Evolutionary conservation across 2,329 filamentous ascomycete species (phyloP).

Genomic region (Arthrocladium fulminans): DNA sequence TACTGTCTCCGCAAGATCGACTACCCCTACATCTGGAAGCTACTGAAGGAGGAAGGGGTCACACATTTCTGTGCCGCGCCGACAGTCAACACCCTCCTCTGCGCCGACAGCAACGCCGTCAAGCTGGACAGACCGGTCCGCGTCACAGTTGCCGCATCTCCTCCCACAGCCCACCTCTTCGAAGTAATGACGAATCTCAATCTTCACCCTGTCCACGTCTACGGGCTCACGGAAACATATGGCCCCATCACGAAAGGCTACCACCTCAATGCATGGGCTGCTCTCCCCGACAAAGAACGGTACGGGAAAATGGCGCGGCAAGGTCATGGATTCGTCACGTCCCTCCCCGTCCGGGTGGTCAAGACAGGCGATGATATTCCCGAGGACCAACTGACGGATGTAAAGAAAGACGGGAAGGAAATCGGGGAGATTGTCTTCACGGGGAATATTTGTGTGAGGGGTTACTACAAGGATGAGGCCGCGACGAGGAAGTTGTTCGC

Average conservation of each 20-base stretch:
- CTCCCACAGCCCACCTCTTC: constrained; percentile 82
- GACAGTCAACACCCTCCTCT: constrained; percentile 90
- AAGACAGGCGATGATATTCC: constrained; percentile 50
- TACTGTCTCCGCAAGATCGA: constrained; percentile 92
- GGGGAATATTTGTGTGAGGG: constrained; percentile 86
- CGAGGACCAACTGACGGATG: constrained; percentile 54
- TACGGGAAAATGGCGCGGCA: constrained; percentile 88
- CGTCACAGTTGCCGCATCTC: constrained; percentile 87
- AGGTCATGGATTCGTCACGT: constrained; percentile 82
- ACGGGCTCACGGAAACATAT: constrained; percentile 81
- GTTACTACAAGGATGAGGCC: constrained; percentile 82
- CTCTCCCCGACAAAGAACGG: constrained; percentile 61
- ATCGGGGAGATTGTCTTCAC: constrained; percentile 78
- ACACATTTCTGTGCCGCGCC: constrained; percentile 95
- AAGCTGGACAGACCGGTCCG: constrained; percentile 61
- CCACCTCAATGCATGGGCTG: constrained; percentile 74
- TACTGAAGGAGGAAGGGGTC: constrained; percentile 76
- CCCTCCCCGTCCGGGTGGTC: constrained; percentile 70
- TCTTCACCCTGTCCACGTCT: constrained; percentile 83
- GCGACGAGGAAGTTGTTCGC: constrained; percentile 81
- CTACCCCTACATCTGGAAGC: constrained; percentile 82
- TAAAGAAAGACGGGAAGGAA: constrained; percentile 60
- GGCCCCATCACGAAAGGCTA: constrained; percentile 95
- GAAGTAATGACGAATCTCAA: constrained; percentile 86
- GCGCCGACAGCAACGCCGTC: constrained; percentile 66